phyloP scores from a whole-genome alignment of 108 stramenopile species.

The Fragilaria radians region DNA sequence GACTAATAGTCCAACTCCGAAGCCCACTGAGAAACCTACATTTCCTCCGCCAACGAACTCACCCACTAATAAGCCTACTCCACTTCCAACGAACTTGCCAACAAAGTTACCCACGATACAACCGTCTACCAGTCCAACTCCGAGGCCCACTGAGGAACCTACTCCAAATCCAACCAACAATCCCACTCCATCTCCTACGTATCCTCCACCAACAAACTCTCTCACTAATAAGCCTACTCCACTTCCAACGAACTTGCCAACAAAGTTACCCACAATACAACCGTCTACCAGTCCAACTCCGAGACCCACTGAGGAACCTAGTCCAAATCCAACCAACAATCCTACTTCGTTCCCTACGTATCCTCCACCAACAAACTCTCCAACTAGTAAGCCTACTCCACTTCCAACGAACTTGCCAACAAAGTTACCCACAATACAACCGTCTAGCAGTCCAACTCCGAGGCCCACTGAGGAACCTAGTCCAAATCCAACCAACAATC shows the following conservation, averaged over 20 bases:
- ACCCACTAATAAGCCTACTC: neutral
- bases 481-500: too few relatives aligned
- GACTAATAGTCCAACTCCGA: too few relatives aligned
- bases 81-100: neutral
- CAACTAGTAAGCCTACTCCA: too few relatives aligned
- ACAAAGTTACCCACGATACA: neutral
- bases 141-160: too few relatives aligned
- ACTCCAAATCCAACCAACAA: neutral
- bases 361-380: too few relatives aligned
- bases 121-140: neutral
- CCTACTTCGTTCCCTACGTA: too few relatives aligned
- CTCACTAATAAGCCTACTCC: neutral
- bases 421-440: too few relatives aligned
- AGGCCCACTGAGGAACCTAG: too few relatives aligned
- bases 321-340: neutral
- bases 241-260: neutral
- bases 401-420: neutral
- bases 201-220: too few relatives aligned
- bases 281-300: neutral
- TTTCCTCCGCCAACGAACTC: neutral
- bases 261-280: neutral
- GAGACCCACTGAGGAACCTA: neutral
- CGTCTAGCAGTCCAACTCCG: too few relatives aligned
- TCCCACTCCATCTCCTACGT: too few relatives aligned
- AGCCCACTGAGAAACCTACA: too few relatives aligned